Conservation (phyloP, 2,329 filamentous ascomycete genomes). For the Pseudogymnoascus sp. region DNA sequence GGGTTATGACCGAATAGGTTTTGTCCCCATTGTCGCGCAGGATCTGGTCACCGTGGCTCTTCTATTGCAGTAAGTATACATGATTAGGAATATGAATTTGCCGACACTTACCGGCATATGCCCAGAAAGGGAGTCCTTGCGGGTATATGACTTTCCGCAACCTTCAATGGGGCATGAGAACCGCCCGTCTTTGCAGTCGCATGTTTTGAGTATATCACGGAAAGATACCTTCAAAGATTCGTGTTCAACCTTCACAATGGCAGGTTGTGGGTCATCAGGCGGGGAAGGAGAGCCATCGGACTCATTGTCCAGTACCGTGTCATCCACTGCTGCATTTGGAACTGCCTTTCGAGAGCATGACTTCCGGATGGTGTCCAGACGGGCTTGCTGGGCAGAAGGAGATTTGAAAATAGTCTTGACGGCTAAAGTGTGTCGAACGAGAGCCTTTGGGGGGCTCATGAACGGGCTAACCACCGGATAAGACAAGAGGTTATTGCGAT, state of each 20-base stretch:
- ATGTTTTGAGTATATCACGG: not conserved
- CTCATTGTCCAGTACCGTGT: not conserved
- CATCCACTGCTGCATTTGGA: not conserved
- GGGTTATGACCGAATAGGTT: not conserved
- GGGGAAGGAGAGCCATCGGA: not conserved
- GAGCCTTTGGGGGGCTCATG: not conserved
- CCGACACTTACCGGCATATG: not conserved
- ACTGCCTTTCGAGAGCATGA: not conserved
- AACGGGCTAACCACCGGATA: not conserved
- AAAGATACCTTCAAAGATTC: not conserved
- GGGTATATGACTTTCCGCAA: not conserved
- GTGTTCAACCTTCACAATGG: not conserved
- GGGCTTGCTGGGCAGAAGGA: not conserved
- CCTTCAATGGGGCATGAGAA: not conserved
- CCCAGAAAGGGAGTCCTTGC: not conserved
- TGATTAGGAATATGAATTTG: not conserved
- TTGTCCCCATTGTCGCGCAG: not conserved
- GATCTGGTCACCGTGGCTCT: not conserved
- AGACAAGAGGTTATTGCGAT: slow-evolving; percentile 6
- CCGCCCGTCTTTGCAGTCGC: not conserved
- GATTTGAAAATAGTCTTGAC: not conserved
- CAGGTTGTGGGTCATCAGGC: not conserved
- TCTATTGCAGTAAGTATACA: not conserved
- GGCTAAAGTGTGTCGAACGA: not conserved
- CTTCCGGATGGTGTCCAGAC: not conserved